Base-by-base conservation (phyloP, 164 flowering plant genomes). In the Chimonanthus praecox region DNA sequence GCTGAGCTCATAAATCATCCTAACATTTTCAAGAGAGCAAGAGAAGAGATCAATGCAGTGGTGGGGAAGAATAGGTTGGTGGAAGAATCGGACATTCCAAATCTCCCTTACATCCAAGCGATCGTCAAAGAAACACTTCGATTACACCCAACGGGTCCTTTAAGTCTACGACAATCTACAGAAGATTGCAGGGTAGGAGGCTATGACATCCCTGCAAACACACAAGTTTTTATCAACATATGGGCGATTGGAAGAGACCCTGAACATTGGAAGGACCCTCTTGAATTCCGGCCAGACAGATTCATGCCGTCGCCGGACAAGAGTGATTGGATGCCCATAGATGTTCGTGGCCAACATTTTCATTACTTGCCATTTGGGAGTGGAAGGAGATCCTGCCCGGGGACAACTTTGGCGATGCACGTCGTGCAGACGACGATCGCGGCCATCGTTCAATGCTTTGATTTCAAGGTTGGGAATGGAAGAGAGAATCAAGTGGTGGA, bases 201-300 rank as follows among this genome's bases (percentile, higher is more conserved):
- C 11, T 85, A 82, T 58, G 64, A 84, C 45, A 79, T 91, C n/a
- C 85, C 87, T 0, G 85, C 88, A 48, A 75, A 74, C 7, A 84
- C 88, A n/a, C 60, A 54, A 13, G 49, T 86, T 5, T 72, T 85
- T 4, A 72, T 90, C 61, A 90, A 90, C 51, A 49, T 78, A 1
- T 89, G 88, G 86, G 86, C 94, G 1, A 84, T 90, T 6, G 82
- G 83, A 2, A 81, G 90, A 46, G 89, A 92, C 75, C 91, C 92
- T 0, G 74, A 77, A 3, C 49, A 74, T 48, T 90, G 94, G 93
- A 83, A 85, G 0, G 76, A 76, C 66, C 88, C 94, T 1, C 77
- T 77, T 7, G 80, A 84, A 72, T 92, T 87, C 69, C 58, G 58
- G 2, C 97, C 97, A 0, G 87, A 90, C 72, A 83, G 97, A 80